phyloP scores from a whole-genome alignment of 371 early-diverging fungal species.

The Smittium mucronatum region DNA sequence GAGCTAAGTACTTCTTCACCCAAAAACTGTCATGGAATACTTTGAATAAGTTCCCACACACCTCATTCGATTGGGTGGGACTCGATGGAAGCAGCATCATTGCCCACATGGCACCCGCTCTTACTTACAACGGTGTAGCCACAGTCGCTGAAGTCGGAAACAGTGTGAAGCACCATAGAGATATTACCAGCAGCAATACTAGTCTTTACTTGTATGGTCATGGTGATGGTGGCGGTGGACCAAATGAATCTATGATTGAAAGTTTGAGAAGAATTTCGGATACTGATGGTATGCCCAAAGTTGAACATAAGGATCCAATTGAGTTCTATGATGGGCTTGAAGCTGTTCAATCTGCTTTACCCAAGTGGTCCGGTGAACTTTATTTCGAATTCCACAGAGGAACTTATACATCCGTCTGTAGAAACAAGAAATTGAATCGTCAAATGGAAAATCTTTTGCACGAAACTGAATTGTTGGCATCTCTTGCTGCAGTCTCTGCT shows the following conservation, averaged over 20 bases:
- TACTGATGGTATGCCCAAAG: slow-evolving; percentile 58
- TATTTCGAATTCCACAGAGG: slow-evolving; percentile 95
- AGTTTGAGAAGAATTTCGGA: slow-evolving; percentile 57
- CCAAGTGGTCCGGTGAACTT: slow-evolving; percentile 86
- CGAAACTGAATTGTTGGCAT: slow-evolving; percentile 61
- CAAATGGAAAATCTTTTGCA: slow-evolving; percentile 69
- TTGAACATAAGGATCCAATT: slow-evolving; percentile 55
- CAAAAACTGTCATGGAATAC: slow-evolving; percentile 97
- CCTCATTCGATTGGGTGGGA: slow-evolving; percentile 77
- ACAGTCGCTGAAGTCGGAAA: slow-evolving; percentile 40
- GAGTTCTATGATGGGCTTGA: slow-evolving; percentile 68
- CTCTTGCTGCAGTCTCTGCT: slow-evolving; percentile 19
- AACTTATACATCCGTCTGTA: slow-evolving; percentile 87
- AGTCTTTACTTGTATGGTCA: slow-evolving; percentile 80
- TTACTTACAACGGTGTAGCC: slow-evolving; percentile 58
- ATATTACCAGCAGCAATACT: slow-evolving; percentile 61
- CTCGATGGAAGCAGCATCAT: slow-evolving; percentile 61
- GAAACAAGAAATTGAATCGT: slow-evolving; percentile 73
- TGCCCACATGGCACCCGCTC: slow-evolving; percentile 73
- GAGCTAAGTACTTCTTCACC: slow-evolving; percentile 89
- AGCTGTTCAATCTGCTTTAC: slow-evolving; percentile 46
- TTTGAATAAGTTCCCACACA: slow-evolving; percentile 94
- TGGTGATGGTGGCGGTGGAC: slow-evolving; percentile 97
- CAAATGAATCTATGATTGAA: slow-evolving; percentile 73
- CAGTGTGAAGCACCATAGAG: slow-evolving; percentile 67